These are phyloP conservation scores for Austroboletus novae-zelandiae DNA, from an alignment of 1,284 basidiomycete species.

Conservation along the genomic window DNA sequence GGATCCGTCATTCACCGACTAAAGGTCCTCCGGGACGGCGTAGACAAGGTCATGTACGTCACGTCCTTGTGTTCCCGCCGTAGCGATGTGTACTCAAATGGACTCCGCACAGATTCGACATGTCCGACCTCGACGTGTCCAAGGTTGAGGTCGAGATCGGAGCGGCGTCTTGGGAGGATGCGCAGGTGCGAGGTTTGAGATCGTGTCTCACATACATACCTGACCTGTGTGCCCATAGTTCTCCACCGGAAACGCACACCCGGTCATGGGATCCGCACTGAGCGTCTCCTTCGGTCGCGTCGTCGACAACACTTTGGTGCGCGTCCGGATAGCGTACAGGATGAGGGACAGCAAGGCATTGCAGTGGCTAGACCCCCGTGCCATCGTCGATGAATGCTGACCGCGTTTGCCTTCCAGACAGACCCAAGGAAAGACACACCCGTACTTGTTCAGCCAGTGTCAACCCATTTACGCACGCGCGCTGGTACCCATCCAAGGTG, in stretches of 20 bases:
- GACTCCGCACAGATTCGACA: slow-evolving; percentile 71
- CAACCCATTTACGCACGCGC: slow-evolving; percentile 90
- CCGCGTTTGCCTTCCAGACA: slow-evolving; percentile 50
- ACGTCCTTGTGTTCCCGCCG: not conserved
- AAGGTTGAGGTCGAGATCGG: slow-evolving; percentile 45
- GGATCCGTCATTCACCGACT: slow-evolving; percentile 75
- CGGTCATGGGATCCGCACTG: slow-evolving; percentile 73
- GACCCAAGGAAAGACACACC: slow-evolving; percentile 84
- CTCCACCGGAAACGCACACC: slow-evolving; percentile 51
- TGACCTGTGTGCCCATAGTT: slow-evolving; percentile 37
- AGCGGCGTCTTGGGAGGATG: slow-evolving; percentile 34
- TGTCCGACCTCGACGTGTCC: slow-evolving; percentile 68
- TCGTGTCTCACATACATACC: too few species aligned
- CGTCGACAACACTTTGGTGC: slow-evolving; percentile 39
- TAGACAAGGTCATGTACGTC: slow-evolving; percentile 62
- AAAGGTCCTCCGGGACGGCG: slow-evolving; percentile 52
- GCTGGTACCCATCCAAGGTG: slow-evolving; percentile 79
- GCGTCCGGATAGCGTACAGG: slow-evolving; percentile 53
- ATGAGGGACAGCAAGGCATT: slow-evolving; percentile 82
- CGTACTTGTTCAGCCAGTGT: slow-evolving; percentile 93
- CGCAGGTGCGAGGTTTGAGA: too few species aligned
- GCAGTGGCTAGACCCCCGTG: slow-evolving; percentile 83
- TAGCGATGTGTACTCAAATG: too few species aligned
- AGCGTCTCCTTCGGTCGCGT: slow-evolving; percentile 47
- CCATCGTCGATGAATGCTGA: not conserved